Conservation (phyloP, 768 basidiomycete species). For the Multifurca ochricompacta region DNA sequence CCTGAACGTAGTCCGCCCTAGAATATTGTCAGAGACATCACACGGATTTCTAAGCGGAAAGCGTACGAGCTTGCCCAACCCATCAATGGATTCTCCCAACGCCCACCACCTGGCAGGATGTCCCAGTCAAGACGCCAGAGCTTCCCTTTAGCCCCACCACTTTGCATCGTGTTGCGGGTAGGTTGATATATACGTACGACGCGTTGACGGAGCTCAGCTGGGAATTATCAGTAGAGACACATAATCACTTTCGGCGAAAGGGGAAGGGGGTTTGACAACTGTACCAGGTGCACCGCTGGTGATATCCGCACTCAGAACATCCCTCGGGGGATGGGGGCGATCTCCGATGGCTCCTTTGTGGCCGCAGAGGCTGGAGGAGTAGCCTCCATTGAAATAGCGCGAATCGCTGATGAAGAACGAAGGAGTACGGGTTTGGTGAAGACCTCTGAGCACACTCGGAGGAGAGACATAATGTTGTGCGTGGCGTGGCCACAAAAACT, state of each 20-base stretch:
- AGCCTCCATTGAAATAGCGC: slow-evolving; percentile 23
- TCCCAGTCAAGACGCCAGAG: slow-evolving; percentile 97
- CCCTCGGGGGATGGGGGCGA: slow-evolving; percentile 40
- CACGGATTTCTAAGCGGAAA: not conserved
- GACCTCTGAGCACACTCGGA: slow-evolving; percentile 34
- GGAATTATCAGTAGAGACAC: not conserved
- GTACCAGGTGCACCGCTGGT: slow-evolving; percentile 82
- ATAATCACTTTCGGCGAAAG: not conserved
- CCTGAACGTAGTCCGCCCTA: slow-evolving; percentile 96
- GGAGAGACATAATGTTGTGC: too few relatives aligned
- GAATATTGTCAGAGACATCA: not conserved
- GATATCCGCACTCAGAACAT: slow-evolving; percentile 69
- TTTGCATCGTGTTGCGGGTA: slow-evolving; percentile 92
- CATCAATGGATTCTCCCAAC: slow-evolving; percentile 99
- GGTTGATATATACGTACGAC: slow-evolving; percentile 89
- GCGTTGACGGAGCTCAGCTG: slow-evolving; percentile 81
- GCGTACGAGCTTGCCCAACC: slow-evolving; percentile 92
- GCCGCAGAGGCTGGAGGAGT: slow-evolving; percentile 22
- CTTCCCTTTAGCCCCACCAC: slow-evolving; percentile 74
- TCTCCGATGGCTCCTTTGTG: slow-evolving; percentile 32
- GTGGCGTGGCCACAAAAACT: too few relatives aligned
- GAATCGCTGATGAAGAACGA: slow-evolving; percentile 11
- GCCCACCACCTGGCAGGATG: slow-evolving; percentile 74
- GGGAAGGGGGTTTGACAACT: too few relatives aligned
- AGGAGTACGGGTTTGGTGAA: slow-evolving; percentile 22